Evolutionary conservation across 768 basidiomycete species (phyloP).

Genomic region (Russula brevipes): DNA sequence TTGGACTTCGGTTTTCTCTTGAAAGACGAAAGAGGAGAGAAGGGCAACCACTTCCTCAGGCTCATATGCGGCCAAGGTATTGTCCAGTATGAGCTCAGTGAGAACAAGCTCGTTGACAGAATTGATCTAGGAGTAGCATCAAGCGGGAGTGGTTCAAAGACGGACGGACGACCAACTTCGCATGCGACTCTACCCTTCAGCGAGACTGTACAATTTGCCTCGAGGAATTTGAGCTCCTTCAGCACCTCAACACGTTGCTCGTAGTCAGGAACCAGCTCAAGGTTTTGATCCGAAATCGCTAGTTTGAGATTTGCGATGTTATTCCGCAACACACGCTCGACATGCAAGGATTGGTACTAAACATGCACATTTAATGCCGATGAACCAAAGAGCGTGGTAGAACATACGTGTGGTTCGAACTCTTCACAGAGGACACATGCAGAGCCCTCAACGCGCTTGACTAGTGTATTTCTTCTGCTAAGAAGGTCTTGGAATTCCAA

Average conservation of each 20-base stretch:
- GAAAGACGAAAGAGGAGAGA: conserved; percentile 95
- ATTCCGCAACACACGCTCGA: conserved; percentile 63
- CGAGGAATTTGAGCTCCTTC: conserved; percentile 87
- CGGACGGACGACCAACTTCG: conserved; percentile 53
- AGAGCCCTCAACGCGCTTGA: conserved; percentile 39
- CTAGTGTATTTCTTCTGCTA: conserved; percentile 49
- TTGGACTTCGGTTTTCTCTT: conserved; percentile 93
- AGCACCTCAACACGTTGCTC: conserved; percentile 90
- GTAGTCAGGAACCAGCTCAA: conserved; percentile 95
- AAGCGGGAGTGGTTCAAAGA: neutral
- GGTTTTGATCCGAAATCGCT: conserved; percentile 91
- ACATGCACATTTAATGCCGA: conserved; percentile 17
- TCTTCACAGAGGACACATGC: conserved; percentile 57
- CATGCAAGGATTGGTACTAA: conserved; percentile 75
- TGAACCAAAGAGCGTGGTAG: neutral
- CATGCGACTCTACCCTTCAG: conserved; percentile 97
- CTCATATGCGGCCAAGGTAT: conserved; percentile 83
- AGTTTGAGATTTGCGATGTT: conserved; percentile 76
- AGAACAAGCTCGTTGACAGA: conserved; percentile 95
- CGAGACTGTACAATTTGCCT: conserved; percentile 91
- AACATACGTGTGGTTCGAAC: conserved; percentile 72
- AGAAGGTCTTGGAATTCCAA: conserved; percentile 89
- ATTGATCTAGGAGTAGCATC: conserved; percentile 67
- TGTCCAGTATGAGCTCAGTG: conserved; percentile 95
- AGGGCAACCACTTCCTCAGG: conserved; percentile 96